phyloP scores from a whole-genome alignment of 163 green algal genomes.

The Prototheca cutis region DNA sequence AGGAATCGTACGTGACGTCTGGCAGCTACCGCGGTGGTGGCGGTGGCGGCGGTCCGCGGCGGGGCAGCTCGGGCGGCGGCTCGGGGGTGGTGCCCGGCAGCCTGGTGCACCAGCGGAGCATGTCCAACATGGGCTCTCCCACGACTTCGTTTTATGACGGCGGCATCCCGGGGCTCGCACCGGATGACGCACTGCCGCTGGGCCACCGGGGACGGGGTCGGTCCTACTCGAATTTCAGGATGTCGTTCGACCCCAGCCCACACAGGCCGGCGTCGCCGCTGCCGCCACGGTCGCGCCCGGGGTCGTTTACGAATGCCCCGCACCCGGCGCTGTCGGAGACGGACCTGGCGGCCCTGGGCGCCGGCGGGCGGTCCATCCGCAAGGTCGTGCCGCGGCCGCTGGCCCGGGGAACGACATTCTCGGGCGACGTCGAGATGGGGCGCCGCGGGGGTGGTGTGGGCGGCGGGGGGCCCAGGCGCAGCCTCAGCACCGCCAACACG shows the following conservation, averaged over 20 bases:
- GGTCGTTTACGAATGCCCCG: not conserved
- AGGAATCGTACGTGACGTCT: not conserved
- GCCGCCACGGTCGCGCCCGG: not conserved
- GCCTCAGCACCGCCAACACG: not conserved
- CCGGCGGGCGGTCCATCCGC: not conserved
- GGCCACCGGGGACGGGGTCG: not conserved
- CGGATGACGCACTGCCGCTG: not conserved
- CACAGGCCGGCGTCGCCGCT: not conserved
- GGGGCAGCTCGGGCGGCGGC: no score
- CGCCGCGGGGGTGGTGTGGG: not conserved
- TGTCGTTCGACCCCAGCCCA: not conserved
- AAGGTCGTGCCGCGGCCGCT: slow-evolving; percentile 1
- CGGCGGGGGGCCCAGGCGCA: not conserved
- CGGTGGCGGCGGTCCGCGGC: no score
- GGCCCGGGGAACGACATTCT: not conserved
- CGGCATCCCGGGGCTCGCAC: not conserved
- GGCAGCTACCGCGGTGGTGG: not conserved
- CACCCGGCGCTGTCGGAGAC: not conserved
- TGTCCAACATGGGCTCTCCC: not conserved
- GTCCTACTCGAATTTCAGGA: not conserved
- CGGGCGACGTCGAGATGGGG: no score
- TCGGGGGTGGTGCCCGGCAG: not conserved
- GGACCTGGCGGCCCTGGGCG: not conserved
- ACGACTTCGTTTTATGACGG: not conserved
- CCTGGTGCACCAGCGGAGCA: not conserved